Conservation (phyloP, 257 asterid species). For the Salvia miltiorrhiza region DNA sequence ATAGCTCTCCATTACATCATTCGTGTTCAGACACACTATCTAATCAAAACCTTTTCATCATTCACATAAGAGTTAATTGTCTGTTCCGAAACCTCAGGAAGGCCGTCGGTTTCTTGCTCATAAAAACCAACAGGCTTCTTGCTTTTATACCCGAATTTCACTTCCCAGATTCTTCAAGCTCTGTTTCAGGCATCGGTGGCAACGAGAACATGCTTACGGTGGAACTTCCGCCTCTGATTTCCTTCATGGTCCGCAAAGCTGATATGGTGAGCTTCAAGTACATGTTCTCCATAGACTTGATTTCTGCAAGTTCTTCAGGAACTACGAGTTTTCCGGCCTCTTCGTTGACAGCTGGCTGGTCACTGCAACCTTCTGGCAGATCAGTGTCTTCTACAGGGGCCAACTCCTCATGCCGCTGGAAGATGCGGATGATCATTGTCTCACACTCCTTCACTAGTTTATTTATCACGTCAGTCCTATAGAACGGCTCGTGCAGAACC, state of each 20-base stretch:
- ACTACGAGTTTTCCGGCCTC: constrained; percentile 27
- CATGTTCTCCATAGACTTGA: constrained; percentile 54
- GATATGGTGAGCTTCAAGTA: constrained; percentile 58
- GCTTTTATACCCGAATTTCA: constrained; percentile 27
- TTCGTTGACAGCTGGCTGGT: constrained; percentile 22
- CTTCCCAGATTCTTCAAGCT: constrained; percentile 36
- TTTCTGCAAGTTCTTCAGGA: constrained; percentile 54
- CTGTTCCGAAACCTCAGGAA: neutral
- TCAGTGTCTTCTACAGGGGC: constrained; percentile 35
- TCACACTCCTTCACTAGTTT: constrained; percentile 68
- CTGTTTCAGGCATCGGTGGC: constrained; percentile 52
- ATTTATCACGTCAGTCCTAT: constrained; percentile 46
- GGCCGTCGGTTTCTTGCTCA: constrained; percentile 22
- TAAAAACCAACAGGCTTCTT: neutral
- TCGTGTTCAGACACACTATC: constrained; percentile 13
- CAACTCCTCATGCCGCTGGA: constrained; percentile 42
- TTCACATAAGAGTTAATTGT: neutral
- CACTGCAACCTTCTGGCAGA: constrained; percentile 21
- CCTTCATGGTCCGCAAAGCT: constrained; percentile 55
- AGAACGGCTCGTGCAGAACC: constrained; percentile 66
- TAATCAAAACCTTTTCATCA: constrained; percentile 16
- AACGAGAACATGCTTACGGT: constrained; percentile 58
- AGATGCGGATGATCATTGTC: constrained; percentile 46
- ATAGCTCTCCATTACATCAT: neutral
- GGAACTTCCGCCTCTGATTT: constrained; percentile 66